Percentiles rank a stretch among this genome's conserved stretches.
phyloP scores from a whole-genome alignment of 1,284 basidiomycete species.

The Naganishia sp. region DNA sequence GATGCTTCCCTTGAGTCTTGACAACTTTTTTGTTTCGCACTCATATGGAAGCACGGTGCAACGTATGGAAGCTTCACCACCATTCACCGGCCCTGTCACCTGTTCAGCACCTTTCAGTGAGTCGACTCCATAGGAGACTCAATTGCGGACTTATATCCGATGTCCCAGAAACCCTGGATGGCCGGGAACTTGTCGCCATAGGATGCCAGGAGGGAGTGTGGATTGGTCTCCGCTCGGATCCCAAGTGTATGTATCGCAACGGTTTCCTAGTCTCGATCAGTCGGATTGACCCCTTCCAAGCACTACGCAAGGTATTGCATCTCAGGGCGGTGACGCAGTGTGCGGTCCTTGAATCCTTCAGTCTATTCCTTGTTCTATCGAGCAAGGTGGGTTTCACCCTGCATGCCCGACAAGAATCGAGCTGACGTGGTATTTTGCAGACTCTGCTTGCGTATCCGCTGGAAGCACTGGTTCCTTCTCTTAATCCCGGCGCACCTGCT shows the following conservation, averaged over 20 bases:
- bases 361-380: conserved; percentile 90
- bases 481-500: conserved; percentile 41
- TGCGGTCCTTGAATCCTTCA: conserved; percentile 91
- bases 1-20: conserved; percentile 77
- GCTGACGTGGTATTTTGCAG: conserved; percentile 24
- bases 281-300: conserved; percentile 51
- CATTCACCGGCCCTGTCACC: conserved; percentile 84
- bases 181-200: conserved; percentile 80
- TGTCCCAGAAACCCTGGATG: conserved; percentile 70
- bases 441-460: conserved; percentile 77
- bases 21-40: conserved; percentile 76
- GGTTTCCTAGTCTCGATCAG: background rate
- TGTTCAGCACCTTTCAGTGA: conserved; percentile 89
- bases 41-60: conserved; percentile 48
- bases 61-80: conserved; percentile 64
- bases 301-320: conserved; percentile 84
- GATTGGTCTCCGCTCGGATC: conserved; percentile 89
- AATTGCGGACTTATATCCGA: background rate
- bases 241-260: conserved; percentile 62
- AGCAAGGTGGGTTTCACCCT: conserved; percentile 66
- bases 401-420: background rate
- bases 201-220: conserved; percentile 95
- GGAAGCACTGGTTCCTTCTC: conserved; percentile 89
- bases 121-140: conserved; percentile 45
- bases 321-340: conserved; percentile 88